phyloP scores from a whole-genome alignment of 352 stramenopile species.

The Phytophthora boehmeriae region DNA sequence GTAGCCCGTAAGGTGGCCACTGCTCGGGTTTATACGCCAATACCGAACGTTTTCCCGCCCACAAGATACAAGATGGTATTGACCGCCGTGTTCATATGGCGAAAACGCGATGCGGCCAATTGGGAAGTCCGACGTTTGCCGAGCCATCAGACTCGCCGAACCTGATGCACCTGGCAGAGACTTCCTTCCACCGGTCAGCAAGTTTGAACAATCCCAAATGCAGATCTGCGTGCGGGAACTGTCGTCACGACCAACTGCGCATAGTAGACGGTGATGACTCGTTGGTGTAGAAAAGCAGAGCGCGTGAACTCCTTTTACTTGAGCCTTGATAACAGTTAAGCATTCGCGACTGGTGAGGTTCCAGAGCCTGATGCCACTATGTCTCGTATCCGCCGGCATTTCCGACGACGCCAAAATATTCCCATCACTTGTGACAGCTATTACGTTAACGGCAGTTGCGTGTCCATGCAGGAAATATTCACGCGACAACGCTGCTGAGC shows the following conservation, averaged over 20 bases:
- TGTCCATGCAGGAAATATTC: conserved; percentile 56
- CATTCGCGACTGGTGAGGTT: conserved; percentile 48
- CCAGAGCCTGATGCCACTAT: conserved; percentile 59
- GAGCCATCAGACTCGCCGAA: conserved; percentile 56
- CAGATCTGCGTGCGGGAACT: conserved; percentile 73
- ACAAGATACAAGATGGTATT: conserved; percentile 84
- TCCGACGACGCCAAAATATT: conserved; percentile 53
- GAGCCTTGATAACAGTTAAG: conserved; percentile 51
- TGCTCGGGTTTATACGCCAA: conserved; percentile 72
- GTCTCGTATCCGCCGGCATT: conserved; percentile 31
- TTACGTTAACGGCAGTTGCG: conserved; percentile 28
- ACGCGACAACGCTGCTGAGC: conserved; percentile 8
- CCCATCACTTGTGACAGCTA: conserved; percentile 55
- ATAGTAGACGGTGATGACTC: conserved; percentile 44
- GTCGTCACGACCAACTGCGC: conserved; percentile 65
- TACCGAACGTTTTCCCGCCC: conserved; percentile 93
- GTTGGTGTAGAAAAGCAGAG: conserved; percentile 53
- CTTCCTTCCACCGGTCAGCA: conserved; percentile 9
- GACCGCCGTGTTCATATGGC: conserved; percentile 67
- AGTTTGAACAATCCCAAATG: conserved; percentile 69
- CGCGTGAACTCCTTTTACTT: conserved; percentile 48
- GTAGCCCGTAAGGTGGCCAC: conserved; percentile 69
- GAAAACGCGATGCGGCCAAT: conserved; percentile 81
- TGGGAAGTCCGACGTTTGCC: conserved; percentile 89
- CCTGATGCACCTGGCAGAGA: neutral